These are phyloP conservation scores for Mesostigma viride DNA, from an alignment of 139 green algal genomes.

Conservation along the genomic window DNA sequence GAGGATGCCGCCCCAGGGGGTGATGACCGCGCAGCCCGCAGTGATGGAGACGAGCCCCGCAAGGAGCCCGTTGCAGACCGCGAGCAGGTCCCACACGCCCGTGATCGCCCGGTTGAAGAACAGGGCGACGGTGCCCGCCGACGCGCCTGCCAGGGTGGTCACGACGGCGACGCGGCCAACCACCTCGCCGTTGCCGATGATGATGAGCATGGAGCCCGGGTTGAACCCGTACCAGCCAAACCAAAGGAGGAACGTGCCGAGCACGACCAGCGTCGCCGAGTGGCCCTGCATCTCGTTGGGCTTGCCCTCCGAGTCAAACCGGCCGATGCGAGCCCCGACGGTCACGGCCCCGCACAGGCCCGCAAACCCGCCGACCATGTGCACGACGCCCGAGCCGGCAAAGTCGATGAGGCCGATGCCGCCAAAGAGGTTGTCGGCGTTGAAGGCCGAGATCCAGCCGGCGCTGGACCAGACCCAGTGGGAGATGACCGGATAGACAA, in stretches of 20 bases:
- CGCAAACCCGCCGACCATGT: slow-evolving; percentile 29
- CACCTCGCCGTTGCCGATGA: slow-evolving; percentile 21
- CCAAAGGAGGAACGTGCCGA: slow-evolving; percentile 60
- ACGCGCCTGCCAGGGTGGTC: slow-evolving; percentile 46
- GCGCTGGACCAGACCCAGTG: slow-evolving; percentile 36
- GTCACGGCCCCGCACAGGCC: slow-evolving; percentile 17
- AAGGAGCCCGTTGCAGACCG: slow-evolving; percentile 33
- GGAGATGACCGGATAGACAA: slow-evolving; percentile 43
- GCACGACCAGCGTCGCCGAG: slow-evolving; percentile 26
- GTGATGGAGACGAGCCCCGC: slow-evolving; percentile 50
- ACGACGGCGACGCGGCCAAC: slow-evolving; percentile 39
- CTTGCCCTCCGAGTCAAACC: slow-evolving; percentile 26
- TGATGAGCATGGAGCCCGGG: slow-evolving; percentile 39
- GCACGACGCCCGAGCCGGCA: slow-evolving; percentile 34
- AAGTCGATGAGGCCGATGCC: slow-evolving; percentile 11
- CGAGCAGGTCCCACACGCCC: neutral
- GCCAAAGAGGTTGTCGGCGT: neutral
- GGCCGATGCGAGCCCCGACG: slow-evolving; percentile 23
- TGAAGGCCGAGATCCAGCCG: slow-evolving; percentile 25
- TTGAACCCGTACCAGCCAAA: slow-evolving; percentile 56
- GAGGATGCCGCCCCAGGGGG: slow-evolving; percentile 41
- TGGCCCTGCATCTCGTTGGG: slow-evolving; percentile 18
- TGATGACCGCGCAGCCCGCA: slow-evolving; percentile 34
- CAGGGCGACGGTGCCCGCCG: slow-evolving; percentile 38
- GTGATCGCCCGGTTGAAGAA: neutral